phyloP scores from a whole-genome alignment of 2,329 filamentous ascomycete species.

The Raffaelea ambrosiae region DNA sequence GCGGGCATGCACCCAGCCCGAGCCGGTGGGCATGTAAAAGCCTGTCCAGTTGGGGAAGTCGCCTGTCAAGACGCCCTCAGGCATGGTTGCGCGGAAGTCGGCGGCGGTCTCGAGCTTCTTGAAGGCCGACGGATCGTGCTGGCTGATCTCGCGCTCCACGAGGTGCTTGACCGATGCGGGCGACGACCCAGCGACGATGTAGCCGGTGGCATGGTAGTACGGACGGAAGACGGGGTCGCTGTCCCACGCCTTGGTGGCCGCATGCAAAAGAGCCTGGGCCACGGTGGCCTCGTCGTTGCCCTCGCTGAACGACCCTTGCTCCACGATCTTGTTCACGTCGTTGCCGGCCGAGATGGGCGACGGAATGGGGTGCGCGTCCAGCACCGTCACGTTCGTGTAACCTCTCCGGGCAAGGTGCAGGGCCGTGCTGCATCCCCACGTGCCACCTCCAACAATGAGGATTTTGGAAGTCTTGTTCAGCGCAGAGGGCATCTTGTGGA shows the following conservation, averaged over 20 bases:
- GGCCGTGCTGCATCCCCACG: constrained; percentile 1
- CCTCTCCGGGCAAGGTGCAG: neutral
- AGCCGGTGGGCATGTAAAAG: neutral
- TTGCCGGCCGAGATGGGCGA: constrained; percentile 1
- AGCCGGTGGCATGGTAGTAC: constrained; percentile 1
- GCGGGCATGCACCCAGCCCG: constrained; percentile 3
- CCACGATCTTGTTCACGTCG: constrained; percentile 1
- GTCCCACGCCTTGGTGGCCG: neutral
- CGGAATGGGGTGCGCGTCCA: constrained; percentile 8
- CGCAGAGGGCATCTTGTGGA: neutral
- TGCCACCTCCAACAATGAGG: constrained; percentile 1
- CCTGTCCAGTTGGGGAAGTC: constrained; percentile 1
- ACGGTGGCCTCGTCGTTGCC: neutral
- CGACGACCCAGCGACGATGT: neutral
- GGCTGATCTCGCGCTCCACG: neutral
- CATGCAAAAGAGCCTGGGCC: neutral
- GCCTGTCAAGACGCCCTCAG: neutral
- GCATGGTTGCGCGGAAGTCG: neutral
- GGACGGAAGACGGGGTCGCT: constrained; percentile 2
- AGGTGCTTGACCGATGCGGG: neutral
- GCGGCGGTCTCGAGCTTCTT: neutral
- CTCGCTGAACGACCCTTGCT: neutral
- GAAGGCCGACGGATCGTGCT: neutral
- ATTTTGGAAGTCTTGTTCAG: neutral
- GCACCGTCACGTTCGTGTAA: neutral